Conservation (phyloP, 306 rosid species). For the Rosa chinensis region DNA sequence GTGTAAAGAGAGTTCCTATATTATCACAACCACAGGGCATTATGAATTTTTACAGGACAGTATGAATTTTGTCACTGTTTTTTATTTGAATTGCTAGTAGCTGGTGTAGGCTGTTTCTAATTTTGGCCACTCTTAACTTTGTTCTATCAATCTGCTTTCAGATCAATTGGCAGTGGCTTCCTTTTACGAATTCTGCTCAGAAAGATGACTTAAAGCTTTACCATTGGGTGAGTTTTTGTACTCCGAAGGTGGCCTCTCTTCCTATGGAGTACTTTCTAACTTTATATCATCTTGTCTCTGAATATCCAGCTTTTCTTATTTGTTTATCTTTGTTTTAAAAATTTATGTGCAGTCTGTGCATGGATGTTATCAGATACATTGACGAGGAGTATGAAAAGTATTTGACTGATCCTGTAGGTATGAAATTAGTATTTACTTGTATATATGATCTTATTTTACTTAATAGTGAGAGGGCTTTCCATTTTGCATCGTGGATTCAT, state of each 20-base stretch:
- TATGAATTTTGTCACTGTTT: background rate
- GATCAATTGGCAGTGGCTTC: conserved; percentile 99
- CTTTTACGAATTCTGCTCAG: conserved; percentile 85
- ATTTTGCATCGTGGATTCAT: background rate
- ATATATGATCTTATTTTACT: too few species aligned
- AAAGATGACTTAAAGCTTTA: conserved; percentile 85
- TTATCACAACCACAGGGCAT: conserved; percentile 64
- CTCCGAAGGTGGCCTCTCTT: background rate
- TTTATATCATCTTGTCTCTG: conserved; percentile 21
- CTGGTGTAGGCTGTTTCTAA: background rate
- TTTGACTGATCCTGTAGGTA: conserved; percentile 83
- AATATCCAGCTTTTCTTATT: conserved; percentile 3
- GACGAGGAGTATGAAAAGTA: conserved; percentile 89
- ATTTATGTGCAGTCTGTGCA: conserved; percentile 72
- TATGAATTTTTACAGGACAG: too few species aligned
- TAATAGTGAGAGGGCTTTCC: background rate
- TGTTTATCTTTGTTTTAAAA: conserved; percentile 14
- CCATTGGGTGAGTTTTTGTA: conserved; percentile 69
- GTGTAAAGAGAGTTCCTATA: conserved; percentile 81
- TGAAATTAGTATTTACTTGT: conserved; percentile 25
- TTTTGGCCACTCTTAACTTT: background rate
- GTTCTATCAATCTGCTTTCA: conserved; percentile 29
- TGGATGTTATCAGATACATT: conserved; percentile 74
- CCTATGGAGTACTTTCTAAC: background rate
- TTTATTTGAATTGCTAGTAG: background rate